Conservation (phyloP, 192 early-diverging fungal species). For the Lobosporangium transversale region DNA sequence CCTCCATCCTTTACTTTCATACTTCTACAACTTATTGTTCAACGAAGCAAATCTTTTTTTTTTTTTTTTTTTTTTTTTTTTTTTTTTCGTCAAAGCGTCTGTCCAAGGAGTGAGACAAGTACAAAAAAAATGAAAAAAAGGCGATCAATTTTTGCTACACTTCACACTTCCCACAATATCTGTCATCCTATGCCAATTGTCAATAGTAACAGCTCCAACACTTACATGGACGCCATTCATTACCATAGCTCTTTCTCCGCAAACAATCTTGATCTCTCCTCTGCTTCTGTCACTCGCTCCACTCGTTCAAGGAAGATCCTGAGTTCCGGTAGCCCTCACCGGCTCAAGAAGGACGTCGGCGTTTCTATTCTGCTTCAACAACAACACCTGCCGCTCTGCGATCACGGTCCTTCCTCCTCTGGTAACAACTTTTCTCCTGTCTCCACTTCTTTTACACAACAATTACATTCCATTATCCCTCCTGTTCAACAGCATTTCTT, state of each 20-base stretch:
- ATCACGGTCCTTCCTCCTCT: not conserved
- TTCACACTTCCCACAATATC: no score
- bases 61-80: no score
- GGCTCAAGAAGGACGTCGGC: slow-evolving; percentile 23
- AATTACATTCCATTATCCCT: not conserved
- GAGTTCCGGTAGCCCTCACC: slow-evolving; percentile 8
- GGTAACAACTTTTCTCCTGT: slow-evolving; percentile 11
- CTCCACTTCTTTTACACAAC: not conserved
- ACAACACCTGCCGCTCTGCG: slow-evolving; percentile 1
- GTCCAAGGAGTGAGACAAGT: no score
- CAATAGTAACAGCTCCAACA: not conserved
- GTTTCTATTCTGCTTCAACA: not conserved
- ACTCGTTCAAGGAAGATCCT: slow-evolving; percentile 12
- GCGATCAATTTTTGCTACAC: no score
- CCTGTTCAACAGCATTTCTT: no score
- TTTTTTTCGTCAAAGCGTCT: no score
- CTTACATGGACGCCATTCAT: not conserved
- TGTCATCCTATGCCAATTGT: not conserved
- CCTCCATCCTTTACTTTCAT: no score
- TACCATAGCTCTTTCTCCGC: not conserved
- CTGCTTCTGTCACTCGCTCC: no score
- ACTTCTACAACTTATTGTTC: no score
- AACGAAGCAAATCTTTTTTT: no score
- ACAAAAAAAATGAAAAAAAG: no score
- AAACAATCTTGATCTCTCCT: not conserved